These are phyloP conservation scores for Hylodesmum podocarpum DNA, from an alignment of 306 rosid species.

Conservation along the genomic window DNA sequence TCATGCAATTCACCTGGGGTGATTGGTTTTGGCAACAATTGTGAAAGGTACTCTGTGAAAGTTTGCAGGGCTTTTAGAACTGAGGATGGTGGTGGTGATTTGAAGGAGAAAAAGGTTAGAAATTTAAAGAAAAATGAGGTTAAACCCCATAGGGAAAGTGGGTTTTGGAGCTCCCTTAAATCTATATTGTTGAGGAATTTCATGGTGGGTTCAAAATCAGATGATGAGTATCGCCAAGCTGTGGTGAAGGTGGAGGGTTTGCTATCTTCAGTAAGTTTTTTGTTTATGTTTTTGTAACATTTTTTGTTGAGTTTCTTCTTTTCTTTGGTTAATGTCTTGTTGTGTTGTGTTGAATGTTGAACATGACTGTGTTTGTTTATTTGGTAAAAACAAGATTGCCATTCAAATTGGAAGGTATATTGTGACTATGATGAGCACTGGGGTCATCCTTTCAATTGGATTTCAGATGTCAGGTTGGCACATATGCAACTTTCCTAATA, in stretches of 20 bases:
- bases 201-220: conserved; percentile 43
- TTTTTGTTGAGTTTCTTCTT: not conserved
- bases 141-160: conserved; percentile 42
- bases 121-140: conserved; percentile 45
- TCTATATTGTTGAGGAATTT: conserved; percentile 53
- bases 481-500: conserved; percentile 11
- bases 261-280: conserved; percentile 62
- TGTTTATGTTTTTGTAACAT: not conserved
- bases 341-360: conserved; percentile 22
- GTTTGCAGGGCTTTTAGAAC: conserved; percentile 62
- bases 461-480: conserved; percentile 87
- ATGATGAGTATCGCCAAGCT: conserved; percentile 60
- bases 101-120: conserved; percentile 40
- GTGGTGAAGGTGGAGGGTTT: conserved; percentile 70
- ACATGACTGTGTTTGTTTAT: conserved; percentile 23
- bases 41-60: conserved; percentile 46
- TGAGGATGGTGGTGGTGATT: conserved; percentile 60
- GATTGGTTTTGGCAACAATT: conserved; percentile 36
- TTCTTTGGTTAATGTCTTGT: not conserved
- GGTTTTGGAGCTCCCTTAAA: conserved; percentile 65
- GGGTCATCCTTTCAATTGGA: conserved; percentile 79
- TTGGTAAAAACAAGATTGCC: conserved; percentile 55
- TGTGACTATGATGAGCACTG: conserved; percentile 98
- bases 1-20: conserved; percentile 30
- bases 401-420: conserved; percentile 90